Evolutionary conservation across 108 stramenopile species (phyloP), one percentile per base, ranked within the genome.

Genomic region (Pseudonitzschia multiseries): DNA sequence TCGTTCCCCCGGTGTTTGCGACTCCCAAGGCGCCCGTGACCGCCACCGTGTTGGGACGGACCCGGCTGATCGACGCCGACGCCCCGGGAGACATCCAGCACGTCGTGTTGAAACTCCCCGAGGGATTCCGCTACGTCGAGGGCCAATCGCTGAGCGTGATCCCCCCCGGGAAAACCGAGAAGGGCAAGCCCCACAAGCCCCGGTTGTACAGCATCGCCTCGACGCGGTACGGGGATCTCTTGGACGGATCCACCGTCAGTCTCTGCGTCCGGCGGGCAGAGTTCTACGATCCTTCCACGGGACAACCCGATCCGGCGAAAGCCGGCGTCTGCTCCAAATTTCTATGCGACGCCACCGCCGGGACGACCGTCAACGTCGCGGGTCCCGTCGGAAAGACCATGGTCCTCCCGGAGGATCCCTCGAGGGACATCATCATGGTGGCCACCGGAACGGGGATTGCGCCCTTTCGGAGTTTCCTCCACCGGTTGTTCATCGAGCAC

Each of bases 381-480:
- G 94, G 94, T 41, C 90, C 94, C 8, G 88, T 92, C 31, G 94
- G 94, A 8, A 95, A 95, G 76, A 91, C 91, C 20, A 93, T 95
- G 94, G 67, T 92, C n/a, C 64, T 95, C 14, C 94, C 94, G 8
- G 46, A 85, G 20, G 83, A 89, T 79, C 82, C 88, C 20, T 10
- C 46, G 1, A 82, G 71, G 62, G 91, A 93, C 66, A 72, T 95
- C 29, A 93, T 95, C 76, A 92, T 95, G 92, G 89, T 95, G 46
- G 94, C 91, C 8, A 95, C 94, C 14, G 94, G 94, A 5, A 95
- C 94, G 9, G 94, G 94, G 14, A 90, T 95, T 79, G 94, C 94
- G 0, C 94, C 94, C 53, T 95, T 91, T 73, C 89, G 94, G 48
- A 81, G 75, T 48, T 93, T 95, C 75, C 68, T 93, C 78, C 92